Conservation (phyloP, 352 stramenopile species). For the Peronospora destructor region DNA sequence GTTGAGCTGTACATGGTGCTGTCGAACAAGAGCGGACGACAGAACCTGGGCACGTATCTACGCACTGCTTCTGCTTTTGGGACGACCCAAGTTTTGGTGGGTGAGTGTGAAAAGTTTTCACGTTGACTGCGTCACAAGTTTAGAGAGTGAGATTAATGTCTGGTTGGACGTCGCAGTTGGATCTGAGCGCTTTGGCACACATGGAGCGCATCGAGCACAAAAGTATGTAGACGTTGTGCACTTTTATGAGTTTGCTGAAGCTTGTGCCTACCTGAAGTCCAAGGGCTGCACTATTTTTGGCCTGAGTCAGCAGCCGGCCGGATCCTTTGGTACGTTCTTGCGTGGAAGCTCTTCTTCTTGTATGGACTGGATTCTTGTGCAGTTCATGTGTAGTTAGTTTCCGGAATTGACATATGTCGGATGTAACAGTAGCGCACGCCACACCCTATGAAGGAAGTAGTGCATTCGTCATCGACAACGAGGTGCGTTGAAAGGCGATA, state of each 20-base stretch:
- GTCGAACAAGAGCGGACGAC: constrained; percentile 60
- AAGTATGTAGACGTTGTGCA: constrained; percentile 76
- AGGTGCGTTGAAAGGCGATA: constrained; percentile 26
- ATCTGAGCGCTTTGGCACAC: constrained; percentile 68
- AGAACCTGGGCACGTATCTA: constrained; percentile 77
- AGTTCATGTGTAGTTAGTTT: no score
- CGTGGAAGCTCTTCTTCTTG: neutral
- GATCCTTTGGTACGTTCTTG: constrained; percentile 27
- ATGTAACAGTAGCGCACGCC: constrained; percentile 40
- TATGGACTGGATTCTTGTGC: no score
- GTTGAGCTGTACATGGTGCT: constrained; percentile 64
- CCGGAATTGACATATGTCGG: constrained; percentile 1
- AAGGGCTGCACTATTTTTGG: constrained; percentile 58
- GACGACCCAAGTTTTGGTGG: constrained; percentile 63
- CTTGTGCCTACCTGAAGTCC: constrained; percentile 44
- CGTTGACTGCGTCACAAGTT: neutral
- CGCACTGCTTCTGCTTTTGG: constrained; percentile 70
- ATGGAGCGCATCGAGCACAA: constrained; percentile 67
- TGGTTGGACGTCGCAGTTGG: constrained; percentile 38
- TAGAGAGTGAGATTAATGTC: constrained; percentile 2
- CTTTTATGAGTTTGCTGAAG: constrained; percentile 64
- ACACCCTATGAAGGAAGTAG: constrained; percentile 45
- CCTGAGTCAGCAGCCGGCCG: constrained; percentile 24
- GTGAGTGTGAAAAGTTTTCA: constrained; percentile 24
- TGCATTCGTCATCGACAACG: constrained; percentile 74